A percentile compares a stretch with the other conserved stretches of the same genome.
phyloP scores from a whole-genome alignment of 75 land plant genomes.

The Selaginella moellendorffii region DNA sequence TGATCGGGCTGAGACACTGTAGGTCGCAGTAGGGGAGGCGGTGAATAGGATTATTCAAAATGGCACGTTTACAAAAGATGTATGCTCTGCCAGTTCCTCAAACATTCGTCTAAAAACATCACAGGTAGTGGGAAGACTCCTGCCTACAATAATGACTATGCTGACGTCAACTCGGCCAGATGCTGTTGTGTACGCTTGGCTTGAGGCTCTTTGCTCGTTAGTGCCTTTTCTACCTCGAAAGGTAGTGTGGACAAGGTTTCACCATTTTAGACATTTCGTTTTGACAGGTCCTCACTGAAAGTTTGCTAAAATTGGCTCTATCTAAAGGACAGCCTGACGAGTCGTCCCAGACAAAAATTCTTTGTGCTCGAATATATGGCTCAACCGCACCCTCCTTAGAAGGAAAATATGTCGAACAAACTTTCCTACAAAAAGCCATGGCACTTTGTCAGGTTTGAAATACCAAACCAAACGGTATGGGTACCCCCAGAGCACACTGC shows the following conservation, averaged over 20 bases:
- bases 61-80: conserved; percentile 6
- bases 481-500: too few relatives aligned
- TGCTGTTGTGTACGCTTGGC: conserved; percentile 14
- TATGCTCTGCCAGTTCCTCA: neutral
- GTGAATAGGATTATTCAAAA: neutral
- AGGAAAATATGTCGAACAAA: conserved; percentile 15
- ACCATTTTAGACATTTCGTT: neutral
- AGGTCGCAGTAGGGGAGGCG: conserved; percentile 11
- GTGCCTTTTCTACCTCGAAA: conserved; percentile 15
- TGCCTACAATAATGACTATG: neutral
- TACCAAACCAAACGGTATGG: too few relatives aligned
- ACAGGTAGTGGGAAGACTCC: neutral
- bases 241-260: conserved; percentile 6
- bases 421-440: conserved; percentile 24
- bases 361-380: conserved; percentile 23
- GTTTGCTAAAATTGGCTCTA: conserved; percentile 22
- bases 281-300: conserved; percentile 21
- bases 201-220: conserved; percentile 12
- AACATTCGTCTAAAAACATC: too few relatives aligned
- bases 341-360: conserved; percentile 13
- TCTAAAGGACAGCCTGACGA: conserved; percentile 24
- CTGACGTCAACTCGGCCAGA: neutral
- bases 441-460: conserved; percentile 31
- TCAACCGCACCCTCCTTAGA: conserved; percentile 24
- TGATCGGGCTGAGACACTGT: neutral